Evolutionary conservation across 768 basidiomycete genomes (phyloP), one percentile per base, ranked within the genome.

Genomic region (Mycena galericulata): DNA sequence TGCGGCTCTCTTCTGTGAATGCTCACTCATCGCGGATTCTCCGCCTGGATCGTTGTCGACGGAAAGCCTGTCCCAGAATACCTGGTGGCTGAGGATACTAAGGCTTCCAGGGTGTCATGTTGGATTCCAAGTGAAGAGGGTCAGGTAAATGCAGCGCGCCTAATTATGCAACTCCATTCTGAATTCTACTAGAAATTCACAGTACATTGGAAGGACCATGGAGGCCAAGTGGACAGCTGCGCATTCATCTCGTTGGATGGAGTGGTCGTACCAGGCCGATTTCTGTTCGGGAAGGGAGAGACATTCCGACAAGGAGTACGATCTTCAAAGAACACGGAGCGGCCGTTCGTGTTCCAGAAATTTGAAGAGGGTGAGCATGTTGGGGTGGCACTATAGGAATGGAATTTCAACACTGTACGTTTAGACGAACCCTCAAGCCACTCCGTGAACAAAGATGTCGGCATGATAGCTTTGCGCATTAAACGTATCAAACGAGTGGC

Each of bases 171-270:
- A 36, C 46, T 22, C 58, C 45, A 51, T 29, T 20, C 62, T 24
- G 20, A 69, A 47, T 26, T 34, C 12, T 50, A 41, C 38, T 70
- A 92, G 90, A 75, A 70, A 7, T 92, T 92, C 75, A 80, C 82
- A 4, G 85, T 92, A 0, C 84, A 88, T 71, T 93, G 91, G 92
- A 83, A 81, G 43, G 91, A 93, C 72, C 80, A 85, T 62, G 90
- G 86, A 34, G 82, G 86, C 40, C 75, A 75, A 30, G 75, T 87
- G 8, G 83, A 87, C 59, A 87, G 88, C 4, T 90, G 89, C 64
- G 79, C 85, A 0, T 92, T 85, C 73, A 87, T 93, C 24, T 82
- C 80, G n/a, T 78, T 93, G 10, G 92, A 93, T 73, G 91, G 90
- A 3, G 82, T 86, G 57, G 77, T 83, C 4, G 87, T 89, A 2